phyloP scores from a whole-genome alignment of 148 eudicot genomes.

The Vaccinium vitisidaea region DNA sequence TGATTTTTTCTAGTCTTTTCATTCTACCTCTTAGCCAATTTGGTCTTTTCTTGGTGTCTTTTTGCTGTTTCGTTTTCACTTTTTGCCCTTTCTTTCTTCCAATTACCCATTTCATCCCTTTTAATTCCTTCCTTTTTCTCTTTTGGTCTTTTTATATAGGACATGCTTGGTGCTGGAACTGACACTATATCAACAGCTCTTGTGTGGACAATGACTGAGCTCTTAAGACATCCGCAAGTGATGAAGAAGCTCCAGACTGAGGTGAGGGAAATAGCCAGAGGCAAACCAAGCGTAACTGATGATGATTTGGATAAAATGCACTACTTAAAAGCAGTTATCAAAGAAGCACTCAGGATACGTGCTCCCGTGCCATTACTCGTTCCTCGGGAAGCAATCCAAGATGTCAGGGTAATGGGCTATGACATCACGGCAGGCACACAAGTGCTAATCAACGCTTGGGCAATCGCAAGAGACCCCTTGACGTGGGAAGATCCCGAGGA shows the following conservation, averaged over 20 bases:
- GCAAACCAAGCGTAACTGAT: conserved; percentile 16
- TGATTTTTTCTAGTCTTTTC: too few relatives aligned
- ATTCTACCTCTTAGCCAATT: not conserved
- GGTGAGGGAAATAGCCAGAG: conserved; percentile 30
- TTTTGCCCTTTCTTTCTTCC: too few relatives aligned
- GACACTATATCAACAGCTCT: conserved; percentile 38
- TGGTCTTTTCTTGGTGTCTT: too few relatives aligned
- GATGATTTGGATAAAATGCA: conserved; percentile 26
- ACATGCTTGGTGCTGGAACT: conserved; percentile 46
- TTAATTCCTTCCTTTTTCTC: not conserved
- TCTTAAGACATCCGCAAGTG: conserved; percentile 34
- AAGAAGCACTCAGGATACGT: conserved; percentile 33
- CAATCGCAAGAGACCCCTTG: conserved; percentile 30
- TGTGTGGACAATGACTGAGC: conserved; percentile 55
- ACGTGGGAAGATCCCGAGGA: conserved; percentile 34
- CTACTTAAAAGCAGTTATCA: conserved; percentile 46
- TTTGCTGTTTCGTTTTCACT: too few relatives aligned
- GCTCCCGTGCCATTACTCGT: conserved; percentile 30
- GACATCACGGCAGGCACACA: conserved; percentile 25
- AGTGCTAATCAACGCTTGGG: conserved; percentile 37
- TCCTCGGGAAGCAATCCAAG: conserved; percentile 24
- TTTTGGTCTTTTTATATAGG: conserved; percentile 25
- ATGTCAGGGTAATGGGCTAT: conserved; percentile 32
- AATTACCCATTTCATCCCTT: too few relatives aligned
- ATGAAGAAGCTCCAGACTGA: conserved; percentile 37